These are phyloP conservation scores for Asterochloris erici DNA, from an alignment of 139 green algal species.

Conservation along the genomic window DNA sequence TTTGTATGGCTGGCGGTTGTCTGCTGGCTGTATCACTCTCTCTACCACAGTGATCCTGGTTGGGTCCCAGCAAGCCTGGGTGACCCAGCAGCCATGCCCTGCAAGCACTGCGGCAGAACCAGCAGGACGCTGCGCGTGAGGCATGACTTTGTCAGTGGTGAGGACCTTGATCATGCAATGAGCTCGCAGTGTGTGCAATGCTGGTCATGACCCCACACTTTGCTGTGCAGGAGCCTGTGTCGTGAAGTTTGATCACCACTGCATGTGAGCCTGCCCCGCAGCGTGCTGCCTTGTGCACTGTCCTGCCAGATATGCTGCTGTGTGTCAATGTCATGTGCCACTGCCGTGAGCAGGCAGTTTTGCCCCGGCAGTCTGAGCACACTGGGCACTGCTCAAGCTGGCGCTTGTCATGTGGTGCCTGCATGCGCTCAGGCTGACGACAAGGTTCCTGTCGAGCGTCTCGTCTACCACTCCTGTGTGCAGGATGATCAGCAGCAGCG, in stretches of 20 bases:
- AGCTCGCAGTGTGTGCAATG: neutral
- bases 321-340: no score
- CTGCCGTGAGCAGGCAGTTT: no score
- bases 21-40: conserved; percentile 3
- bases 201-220: neutral
- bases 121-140: conserved; percentile 2
- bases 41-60: conserved; percentile 10
- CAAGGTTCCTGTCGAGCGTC: no score
- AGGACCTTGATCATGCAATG: neutral
- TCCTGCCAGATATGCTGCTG: no score
- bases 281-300: no score
- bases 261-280: neutral
- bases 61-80: neutral
- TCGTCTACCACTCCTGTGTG: no score
- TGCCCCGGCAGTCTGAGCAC: no score
- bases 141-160: conserved; percentile 16
- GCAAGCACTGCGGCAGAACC: neutral
- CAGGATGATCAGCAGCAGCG: conserved; percentile 3
- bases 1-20: neutral
- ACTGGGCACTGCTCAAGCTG: no score
- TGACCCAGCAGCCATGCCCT: neutral
- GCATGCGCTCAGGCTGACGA: no score
- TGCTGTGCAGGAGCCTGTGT: conserved; percentile 5
- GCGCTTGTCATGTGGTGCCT: no score
- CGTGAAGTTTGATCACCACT: conserved; percentile 14